Percentiles rank a stretch among this genome's conserved stretches.
phyloP scores from a whole-genome alignment of 192 early-diverging fungal genomes.

The Coemansia sp. region DNA sequence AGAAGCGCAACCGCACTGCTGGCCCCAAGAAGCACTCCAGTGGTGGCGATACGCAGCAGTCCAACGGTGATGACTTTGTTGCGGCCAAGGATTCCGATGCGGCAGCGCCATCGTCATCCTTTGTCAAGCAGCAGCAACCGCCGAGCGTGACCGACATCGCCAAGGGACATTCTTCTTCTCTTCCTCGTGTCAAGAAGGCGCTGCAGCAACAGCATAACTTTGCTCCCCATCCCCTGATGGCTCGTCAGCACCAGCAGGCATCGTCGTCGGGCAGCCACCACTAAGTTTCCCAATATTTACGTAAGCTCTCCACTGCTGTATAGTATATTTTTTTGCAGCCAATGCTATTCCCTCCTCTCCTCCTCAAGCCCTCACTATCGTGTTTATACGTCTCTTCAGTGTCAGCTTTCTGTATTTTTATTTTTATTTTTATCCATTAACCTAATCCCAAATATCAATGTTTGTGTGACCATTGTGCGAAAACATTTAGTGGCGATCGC shows the following conservation, averaged over 20 bases:
- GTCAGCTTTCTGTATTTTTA: not conserved
- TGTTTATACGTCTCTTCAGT: too few species aligned
- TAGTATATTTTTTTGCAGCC: not conserved
- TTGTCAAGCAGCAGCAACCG: too few species aligned
- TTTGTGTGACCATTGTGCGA: not conserved
- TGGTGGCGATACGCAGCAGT: not conserved
- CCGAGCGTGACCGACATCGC: too few species aligned
- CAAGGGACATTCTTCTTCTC: too few species aligned
- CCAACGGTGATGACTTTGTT: not conserved
- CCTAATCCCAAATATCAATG: not conserved
- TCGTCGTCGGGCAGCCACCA: not conserved
- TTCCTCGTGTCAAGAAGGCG: too few species aligned
- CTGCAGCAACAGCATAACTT: too few species aligned
- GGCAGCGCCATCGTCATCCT: too few species aligned
- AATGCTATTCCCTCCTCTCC: too few species aligned
- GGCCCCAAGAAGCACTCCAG: conserved; percentile 26
- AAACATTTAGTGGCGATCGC: not conserved
- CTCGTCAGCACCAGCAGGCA: not conserved
- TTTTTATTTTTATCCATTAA: not conserved
- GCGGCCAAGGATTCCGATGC: too few species aligned
- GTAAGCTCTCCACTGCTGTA: too few species aligned
- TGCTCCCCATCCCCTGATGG: not conserved
- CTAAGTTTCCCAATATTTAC: not conserved
- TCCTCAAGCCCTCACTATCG: too few species aligned
- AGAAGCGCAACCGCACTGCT: conserved; percentile 85